Evolutionary conservation across 495 filamentous ascomycete species (phyloP).

Genomic region (Staphylotrichum tortipilum): DNA sequence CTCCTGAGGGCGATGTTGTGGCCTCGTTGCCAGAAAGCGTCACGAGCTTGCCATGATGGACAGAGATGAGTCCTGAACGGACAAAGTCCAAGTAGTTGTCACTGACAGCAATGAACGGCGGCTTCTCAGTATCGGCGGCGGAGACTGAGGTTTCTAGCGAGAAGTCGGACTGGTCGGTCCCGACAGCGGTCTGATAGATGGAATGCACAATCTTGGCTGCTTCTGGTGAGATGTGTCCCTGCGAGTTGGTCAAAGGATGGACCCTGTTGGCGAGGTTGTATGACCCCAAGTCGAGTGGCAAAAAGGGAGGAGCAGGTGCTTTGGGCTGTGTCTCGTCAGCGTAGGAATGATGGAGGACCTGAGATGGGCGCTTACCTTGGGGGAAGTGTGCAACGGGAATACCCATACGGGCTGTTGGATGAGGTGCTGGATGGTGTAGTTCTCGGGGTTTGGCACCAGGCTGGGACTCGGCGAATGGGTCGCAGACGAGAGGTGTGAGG

Average conservation of each 20-base stretch:
- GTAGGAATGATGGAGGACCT: not conserved
- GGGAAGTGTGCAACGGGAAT: conserved; percentile 52
- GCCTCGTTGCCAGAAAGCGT: conserved; percentile 25
- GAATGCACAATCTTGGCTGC: conserved; percentile 43
- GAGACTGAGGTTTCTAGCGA: conserved; percentile 32
- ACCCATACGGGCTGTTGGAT: conserved; percentile 63
- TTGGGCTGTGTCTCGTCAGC: conserved; percentile 23
- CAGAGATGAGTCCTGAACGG: conserved; percentile 51
- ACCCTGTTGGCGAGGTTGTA: conserved; percentile 61
- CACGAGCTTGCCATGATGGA: conserved; percentile 35
- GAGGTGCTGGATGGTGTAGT: conserved; percentile 57
- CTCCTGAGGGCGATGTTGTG: conserved; percentile 27
- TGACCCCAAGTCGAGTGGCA: conserved; percentile 68
- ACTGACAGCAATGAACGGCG: conserved; percentile 58
- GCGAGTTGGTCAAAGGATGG: conserved; percentile 44
- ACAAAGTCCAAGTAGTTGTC: conserved; percentile 68
- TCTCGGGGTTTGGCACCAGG: conserved; percentile 23
- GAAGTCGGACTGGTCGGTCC: conserved; percentile 54
- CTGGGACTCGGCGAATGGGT: conserved; percentile 36
- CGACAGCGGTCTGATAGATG: conserved; percentile 48
- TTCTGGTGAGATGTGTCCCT: conserved; percentile 51
- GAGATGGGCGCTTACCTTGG: conserved; percentile 30
- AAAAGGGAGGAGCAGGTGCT: conserved; percentile 47
- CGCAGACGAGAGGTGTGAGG: conserved; percentile 56
- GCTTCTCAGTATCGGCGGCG: conserved; percentile 27